Conservation (phyloP, 768 basidiomycete genomes). For the Termitomyces sp. region DNA sequence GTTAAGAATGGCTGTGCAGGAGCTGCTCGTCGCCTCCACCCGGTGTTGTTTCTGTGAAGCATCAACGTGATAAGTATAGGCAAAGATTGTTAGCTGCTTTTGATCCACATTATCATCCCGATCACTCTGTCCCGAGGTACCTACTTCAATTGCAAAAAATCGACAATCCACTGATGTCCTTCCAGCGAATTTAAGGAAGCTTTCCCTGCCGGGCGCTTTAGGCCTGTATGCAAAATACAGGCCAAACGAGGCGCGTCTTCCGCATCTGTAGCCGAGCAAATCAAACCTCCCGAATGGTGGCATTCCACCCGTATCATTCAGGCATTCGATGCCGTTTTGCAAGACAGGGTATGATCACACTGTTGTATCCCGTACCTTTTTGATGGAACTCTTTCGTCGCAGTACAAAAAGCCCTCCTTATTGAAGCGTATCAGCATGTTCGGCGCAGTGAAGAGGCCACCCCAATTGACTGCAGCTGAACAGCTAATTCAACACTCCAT, state of each 20-base stretch:
- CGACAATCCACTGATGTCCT: slow-evolving; percentile 8
- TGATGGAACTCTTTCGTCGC: neutral
- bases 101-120: slow-evolving; percentile 86
- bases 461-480: slow-evolving; percentile 75
- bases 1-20: slow-evolving; percentile 29
- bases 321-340: slow-evolving; percentile 84
- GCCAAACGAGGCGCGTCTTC: slow-evolving; percentile 78
- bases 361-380: neutral
- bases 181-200: slow-evolving; percentile 90
- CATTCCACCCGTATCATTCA: slow-evolving; percentile 87
- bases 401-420: slow-evolving; percentile 89
- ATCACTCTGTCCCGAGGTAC: slow-evolving; percentile 75
- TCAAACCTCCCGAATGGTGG: slow-evolving; percentile 94
- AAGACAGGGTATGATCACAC: slow-evolving; percentile 61
- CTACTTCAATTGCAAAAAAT: slow-evolving; percentile 2
- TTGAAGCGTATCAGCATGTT: slow-evolving; percentile 82
- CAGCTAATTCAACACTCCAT: slow-evolving; percentile 85
- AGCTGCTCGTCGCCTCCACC: slow-evolving; percentile 78
- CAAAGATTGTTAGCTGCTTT: slow-evolving; percentile 74
- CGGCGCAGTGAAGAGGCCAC: slow-evolving; percentile 64
- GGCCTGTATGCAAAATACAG: slow-evolving; percentile 88
- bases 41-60: slow-evolving; percentile 70
- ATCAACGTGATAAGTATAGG: slow-evolving; percentile 78
- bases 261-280: slow-evolving; percentile 82
- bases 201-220: slow-evolving; percentile 88